Evolutionary conservation across 2,329 filamentous ascomycete species (phyloP).

Genomic region (Ophiostoma ips): DNA sequence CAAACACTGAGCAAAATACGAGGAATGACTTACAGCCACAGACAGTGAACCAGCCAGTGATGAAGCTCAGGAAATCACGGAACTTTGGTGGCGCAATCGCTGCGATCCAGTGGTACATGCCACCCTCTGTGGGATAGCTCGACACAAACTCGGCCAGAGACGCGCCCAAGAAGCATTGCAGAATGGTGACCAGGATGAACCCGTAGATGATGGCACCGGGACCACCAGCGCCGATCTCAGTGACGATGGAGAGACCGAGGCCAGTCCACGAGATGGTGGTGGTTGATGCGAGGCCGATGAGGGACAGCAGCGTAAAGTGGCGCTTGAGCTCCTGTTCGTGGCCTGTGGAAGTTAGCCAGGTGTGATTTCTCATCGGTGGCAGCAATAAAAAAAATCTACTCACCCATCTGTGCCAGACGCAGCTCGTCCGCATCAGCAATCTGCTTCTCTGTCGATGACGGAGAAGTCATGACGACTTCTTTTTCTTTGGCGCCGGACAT

Average conservation of each 20-base stretch:
- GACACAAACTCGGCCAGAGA: not conserved
- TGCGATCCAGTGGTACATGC: not conserved
- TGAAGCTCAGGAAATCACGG: not conserved
- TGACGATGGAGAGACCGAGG: not conserved
- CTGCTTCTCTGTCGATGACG: not conserved
- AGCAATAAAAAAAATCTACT: not conserved
- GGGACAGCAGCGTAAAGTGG: not conserved
- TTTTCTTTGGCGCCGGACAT: not conserved
- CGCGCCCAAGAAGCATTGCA: not conserved
- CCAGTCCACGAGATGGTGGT: conserved; percentile 1
- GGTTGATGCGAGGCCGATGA: not conserved
- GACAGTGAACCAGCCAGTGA: not conserved
- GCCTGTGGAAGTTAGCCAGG: not conserved
- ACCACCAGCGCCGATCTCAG: not conserved
- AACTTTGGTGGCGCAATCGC: not conserved
- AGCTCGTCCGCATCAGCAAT: not conserved
- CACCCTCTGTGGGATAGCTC: not conserved
- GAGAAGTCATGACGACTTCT: not conserved
- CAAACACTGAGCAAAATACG: too few species aligned
- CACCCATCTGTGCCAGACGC: not conserved
- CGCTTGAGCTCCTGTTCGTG: not conserved
- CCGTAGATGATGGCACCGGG: not conserved
- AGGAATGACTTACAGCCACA: not conserved
- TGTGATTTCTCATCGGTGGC: not conserved
- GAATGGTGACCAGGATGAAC: not conserved